Evolutionary conservation across 2,329 filamentous ascomycete species (phyloP), one percentile per base, ranked within the genome.

Genomic region (Aspergillus calidoustus): DNA sequence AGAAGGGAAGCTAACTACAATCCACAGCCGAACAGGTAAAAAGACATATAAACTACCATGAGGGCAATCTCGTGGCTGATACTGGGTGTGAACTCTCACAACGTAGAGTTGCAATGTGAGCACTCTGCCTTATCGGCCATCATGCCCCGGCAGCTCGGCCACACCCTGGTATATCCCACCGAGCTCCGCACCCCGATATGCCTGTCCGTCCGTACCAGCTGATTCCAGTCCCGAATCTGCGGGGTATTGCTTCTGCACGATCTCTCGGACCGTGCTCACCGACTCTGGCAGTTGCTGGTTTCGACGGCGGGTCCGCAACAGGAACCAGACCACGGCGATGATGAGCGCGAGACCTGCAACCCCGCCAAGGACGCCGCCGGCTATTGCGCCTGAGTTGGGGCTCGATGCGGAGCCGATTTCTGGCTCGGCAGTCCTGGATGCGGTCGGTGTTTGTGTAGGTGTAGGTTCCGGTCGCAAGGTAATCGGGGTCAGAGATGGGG

Each of bases 341-440:
- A 60, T 51, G 25, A 56, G 28, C 3, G 53, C 58, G 13, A 31
- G 44, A 8, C 52, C 58, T 9, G 34, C 46, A 9, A 60, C 44
- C 17, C 58, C 52, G 15, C 58, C 58, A 34, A 56, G 17, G n/a
- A 55, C 47, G 23, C 11, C 34, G 34, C 34, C 34, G 15, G 34
- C 34, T 5, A 41, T 41, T 41, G 34, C 15, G 13, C 58, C 58
- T 11, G 48, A 47, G 8, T 28, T 41, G 38, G 51, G 9, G 28
- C 44, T 19, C 44, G 48, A 5, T 9, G 46, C 38, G 22, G 51
- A 44, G 34, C 2, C 9, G 34, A 11, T 17, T 41, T 41, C 34
- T 6, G 34, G 9, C 9, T 41, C 9, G 34, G 34, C 3, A 5
- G 9, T 15, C 34, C 15, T 30, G 52, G 52, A n/a, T 19, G 9